Conservation (phyloP, 116 monocot species). For the Zostera marina region DNA sequence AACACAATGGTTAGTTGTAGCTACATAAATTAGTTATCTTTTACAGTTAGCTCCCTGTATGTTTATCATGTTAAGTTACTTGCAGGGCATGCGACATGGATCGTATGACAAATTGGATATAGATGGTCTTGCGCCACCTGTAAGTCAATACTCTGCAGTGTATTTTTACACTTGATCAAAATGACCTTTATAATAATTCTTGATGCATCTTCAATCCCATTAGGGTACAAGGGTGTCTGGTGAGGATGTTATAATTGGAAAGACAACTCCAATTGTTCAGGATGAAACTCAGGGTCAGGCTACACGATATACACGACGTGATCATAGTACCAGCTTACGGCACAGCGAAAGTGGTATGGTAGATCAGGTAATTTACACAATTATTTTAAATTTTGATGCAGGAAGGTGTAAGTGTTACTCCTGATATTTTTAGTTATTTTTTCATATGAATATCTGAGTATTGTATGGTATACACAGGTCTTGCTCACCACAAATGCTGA, state of each 20-base stretch:
- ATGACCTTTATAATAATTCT: background rate
- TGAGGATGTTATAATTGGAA: slow-evolving; percentile 99
- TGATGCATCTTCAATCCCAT: slow-evolving; percentile 4
- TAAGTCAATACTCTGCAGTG: slow-evolving; percentile 20
- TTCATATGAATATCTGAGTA: background rate
- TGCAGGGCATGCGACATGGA: slow-evolving; percentile 96
- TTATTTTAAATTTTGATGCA: background rate
- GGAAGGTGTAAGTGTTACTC: too few relatives aligned
- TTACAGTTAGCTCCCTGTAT: background rate
- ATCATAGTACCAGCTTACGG: slow-evolving; percentile 93
- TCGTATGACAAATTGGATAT: slow-evolving; percentile 99
- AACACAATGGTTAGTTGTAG: slow-evolving; percentile 69
- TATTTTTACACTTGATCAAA: background rate
- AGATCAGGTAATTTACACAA: slow-evolving; percentile 52
- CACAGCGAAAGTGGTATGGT: slow-evolving; percentile 99
- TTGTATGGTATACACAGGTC: slow-evolving; percentile 40
- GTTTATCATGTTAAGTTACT: background rate
- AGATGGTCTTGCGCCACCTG: slow-evolving; percentile 99
- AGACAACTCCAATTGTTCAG: slow-evolving; percentile 88
- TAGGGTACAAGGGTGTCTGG: slow-evolving; percentile 96
- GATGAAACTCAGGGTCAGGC: slow-evolving; percentile 95
- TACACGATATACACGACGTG: slow-evolving; percentile 64
- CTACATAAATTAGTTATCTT: background rate
- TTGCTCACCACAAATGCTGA: slow-evolving; percentile 96
- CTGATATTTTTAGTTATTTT: background rate